phyloP scores from a whole-genome alignment of 495 filamentous ascomycete genomes.

The Talaromyces ruber region DNA sequence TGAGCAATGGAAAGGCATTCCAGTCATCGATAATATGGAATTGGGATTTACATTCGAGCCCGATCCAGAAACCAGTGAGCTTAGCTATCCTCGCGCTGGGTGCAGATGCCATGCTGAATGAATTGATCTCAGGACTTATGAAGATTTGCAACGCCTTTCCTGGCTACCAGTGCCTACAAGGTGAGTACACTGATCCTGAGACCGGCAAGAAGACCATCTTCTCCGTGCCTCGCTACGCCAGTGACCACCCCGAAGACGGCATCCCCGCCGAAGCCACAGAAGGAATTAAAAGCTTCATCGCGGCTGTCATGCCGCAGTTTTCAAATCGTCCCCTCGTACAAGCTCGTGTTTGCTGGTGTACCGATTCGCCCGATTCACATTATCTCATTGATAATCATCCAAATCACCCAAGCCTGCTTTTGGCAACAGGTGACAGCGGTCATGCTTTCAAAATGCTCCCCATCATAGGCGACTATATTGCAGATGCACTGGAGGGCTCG shows the following conservation, averaged over 20 bases:
- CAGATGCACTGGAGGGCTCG: background rate
- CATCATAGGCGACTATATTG: slow-evolving; percentile 20
- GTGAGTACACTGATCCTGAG: slow-evolving; percentile 28
- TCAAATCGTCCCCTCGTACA: slow-evolving; percentile 26
- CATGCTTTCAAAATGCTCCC: slow-evolving; percentile 44
- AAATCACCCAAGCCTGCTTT: slow-evolving; percentile 19
- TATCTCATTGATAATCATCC: slow-evolving; percentile 38
- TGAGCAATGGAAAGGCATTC: slow-evolving; percentile 26
- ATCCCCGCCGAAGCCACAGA: slow-evolving; percentile 28
- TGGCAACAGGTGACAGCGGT: slow-evolving; percentile 32
- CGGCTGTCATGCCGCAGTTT: slow-evolving; percentile 30
- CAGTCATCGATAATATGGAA: slow-evolving; percentile 30
- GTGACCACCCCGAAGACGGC: slow-evolving; percentile 13
- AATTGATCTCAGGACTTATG: background rate
- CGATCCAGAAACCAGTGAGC: slow-evolving; percentile 30
- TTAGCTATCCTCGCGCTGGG: slow-evolving; percentile 18
- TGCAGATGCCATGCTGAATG: background rate
- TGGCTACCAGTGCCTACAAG: slow-evolving; percentile 8
- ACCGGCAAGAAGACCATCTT: slow-evolving; percentile 8
- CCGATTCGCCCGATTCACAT: slow-evolving; percentile 34
- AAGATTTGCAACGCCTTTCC: slow-evolving; percentile 5
- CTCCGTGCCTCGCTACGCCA: slow-evolving; percentile 10
- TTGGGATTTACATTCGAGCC: slow-evolving; percentile 42
- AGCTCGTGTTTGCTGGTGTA: slow-evolving; percentile 35
- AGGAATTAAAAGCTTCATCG: slow-evolving; percentile 21